Conservation (phyloP, 163 green algal genomes). For the Smithsoniella earleae region DNA sequence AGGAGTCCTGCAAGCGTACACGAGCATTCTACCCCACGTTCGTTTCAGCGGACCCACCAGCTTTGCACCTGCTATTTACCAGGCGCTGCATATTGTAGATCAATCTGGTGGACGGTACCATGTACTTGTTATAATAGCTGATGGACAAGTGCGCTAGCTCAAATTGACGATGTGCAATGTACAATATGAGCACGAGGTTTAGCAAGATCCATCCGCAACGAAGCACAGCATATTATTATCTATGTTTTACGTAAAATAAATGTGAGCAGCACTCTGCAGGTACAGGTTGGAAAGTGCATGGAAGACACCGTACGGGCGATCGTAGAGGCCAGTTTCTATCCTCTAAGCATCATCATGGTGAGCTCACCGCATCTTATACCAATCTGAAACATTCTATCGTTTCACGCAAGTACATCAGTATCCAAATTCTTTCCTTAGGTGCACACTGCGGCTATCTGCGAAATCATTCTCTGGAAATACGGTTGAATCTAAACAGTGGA, state of each 20-base stretch:
- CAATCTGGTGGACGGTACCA: constrained; percentile 40
- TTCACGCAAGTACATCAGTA: too few species aligned
- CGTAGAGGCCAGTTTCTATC: constrained; percentile 40
- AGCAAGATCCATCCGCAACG: constrained; percentile 26
- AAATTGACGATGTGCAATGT: constrained; percentile 34
- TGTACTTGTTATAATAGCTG: constrained; percentile 49
- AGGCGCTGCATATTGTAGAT: constrained; percentile 41
- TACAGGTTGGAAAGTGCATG: constrained; percentile 30
- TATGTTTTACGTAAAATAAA: not conserved
- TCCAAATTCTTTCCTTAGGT: too few species aligned
- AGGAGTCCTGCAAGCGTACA: not conserved
- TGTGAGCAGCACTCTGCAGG: constrained; percentile 22
- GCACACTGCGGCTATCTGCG: too few species aligned
- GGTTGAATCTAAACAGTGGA: too few species aligned
- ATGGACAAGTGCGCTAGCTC: constrained; percentile 40
- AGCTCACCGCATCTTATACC: too few species aligned
- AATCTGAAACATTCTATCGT: too few species aligned
- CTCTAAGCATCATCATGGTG: constrained; percentile 61
- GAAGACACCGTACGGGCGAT: constrained; percentile 40
- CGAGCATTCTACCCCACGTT: not conserved
- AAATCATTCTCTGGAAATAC: too few species aligned
- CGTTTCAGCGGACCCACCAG: constrained; percentile 42
- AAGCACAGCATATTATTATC: too few species aligned
- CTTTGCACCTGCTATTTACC: constrained; percentile 48
- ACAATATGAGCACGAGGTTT: not conserved